Evolutionary conservation across 2,329 filamentous ascomycete genomes (phyloP).

Genomic region (Ophiocordyceps camponoti-saundersi): DNA sequence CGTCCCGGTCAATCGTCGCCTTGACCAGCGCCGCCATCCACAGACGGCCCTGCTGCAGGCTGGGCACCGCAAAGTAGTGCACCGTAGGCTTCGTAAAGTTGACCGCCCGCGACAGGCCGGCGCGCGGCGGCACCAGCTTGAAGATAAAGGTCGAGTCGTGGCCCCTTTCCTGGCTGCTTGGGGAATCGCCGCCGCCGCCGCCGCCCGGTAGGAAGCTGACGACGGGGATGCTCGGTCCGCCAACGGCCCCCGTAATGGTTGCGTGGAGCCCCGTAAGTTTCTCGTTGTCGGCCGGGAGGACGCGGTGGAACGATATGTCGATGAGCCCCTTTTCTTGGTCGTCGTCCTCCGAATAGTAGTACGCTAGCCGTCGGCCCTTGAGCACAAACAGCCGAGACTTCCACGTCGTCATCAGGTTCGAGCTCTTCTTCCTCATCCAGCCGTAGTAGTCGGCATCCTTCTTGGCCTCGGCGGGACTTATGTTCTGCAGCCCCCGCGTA

Average conservation of each 20-base stretch:
- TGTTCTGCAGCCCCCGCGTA: constrained; percentile 67
- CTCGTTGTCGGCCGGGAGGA: constrained; percentile 88
- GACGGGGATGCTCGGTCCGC: constrained; percentile 20
- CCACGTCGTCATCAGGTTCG: constrained; percentile 93
- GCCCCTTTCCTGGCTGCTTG: constrained; percentile 23
- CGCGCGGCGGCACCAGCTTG: constrained; percentile 84
- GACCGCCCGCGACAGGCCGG: constrained; percentile 74
- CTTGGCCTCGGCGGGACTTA: constrained; percentile 69
- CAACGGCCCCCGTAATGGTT: constrained; percentile 71
- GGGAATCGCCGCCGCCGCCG: constrained; percentile 25
- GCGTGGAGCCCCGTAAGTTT: constrained; percentile 81
- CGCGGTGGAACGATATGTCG: constrained; percentile 92
- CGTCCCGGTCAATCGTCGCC: constrained; percentile 90
- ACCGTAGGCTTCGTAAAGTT: constrained; percentile 96
- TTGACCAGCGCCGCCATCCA: constrained; percentile 99
- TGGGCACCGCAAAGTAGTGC: constrained; percentile 94
- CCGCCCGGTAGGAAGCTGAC: constrained; percentile 39
- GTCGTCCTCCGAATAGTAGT: constrained; percentile 91
- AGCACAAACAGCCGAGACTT: constrained; percentile 93
- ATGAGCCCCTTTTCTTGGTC: constrained; percentile 89
- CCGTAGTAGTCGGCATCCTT: constrained; percentile 79
- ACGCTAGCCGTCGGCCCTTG: constrained; percentile 76
- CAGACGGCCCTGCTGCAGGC: constrained; percentile 66
- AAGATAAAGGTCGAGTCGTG: constrained; percentile 83
- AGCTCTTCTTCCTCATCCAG: constrained; percentile 99